Percentiles rank a stretch among this genome's conserved stretches.
Evolutionary conservation across 257 asterid genomes (phyloP).

Genomic region (Ligustrum vulgare): DNA sequence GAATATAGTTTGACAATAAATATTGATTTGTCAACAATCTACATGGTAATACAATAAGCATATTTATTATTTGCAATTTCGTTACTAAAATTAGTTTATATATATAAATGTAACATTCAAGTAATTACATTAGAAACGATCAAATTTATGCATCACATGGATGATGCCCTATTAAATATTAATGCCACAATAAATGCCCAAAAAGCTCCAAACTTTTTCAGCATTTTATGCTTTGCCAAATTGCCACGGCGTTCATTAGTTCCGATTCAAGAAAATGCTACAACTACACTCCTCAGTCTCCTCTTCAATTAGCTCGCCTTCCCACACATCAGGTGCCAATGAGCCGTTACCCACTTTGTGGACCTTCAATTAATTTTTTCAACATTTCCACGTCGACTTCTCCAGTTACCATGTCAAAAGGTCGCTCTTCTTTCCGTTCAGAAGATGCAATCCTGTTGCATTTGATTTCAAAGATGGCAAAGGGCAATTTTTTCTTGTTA

Average conservation of each 20-base stretch:
- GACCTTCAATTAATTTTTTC: constrained; percentile 30
- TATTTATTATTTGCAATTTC: too few species aligned
- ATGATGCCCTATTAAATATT: background rate
- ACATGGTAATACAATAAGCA: too few species aligned
- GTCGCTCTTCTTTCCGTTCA: constrained; percentile 20
- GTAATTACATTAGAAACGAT: too few species aligned
- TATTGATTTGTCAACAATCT: too few species aligned
- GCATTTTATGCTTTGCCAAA: background rate
- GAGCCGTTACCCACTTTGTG: constrained; percentile 10
- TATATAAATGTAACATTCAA: too few species aligned
- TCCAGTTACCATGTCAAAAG: constrained; percentile 23
- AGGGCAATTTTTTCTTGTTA: constrained; percentile 42
- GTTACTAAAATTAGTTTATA: too few species aligned
- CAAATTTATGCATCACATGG: too few species aligned
- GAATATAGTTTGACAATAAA: too few species aligned
- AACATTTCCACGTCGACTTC: constrained; percentile 30
- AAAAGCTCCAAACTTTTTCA: background rate
- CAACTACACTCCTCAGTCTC: constrained; percentile 27
- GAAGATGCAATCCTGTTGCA: constrained; percentile 36
- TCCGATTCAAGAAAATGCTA: constrained; percentile 45
- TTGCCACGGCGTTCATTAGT: background rate
- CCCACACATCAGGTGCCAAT: constrained; percentile 28
- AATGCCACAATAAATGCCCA: constrained; percentile 9
- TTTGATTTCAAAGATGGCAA: constrained; percentile 55
- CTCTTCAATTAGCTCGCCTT: constrained; percentile 24